Percentiles rank a stretch among this genome's conserved stretches.
These are phyloP conservation scores for Suillus weaverae DNA, from an alignment of 768 basidiomycete genomes.

Conservation along the genomic window DNA sequence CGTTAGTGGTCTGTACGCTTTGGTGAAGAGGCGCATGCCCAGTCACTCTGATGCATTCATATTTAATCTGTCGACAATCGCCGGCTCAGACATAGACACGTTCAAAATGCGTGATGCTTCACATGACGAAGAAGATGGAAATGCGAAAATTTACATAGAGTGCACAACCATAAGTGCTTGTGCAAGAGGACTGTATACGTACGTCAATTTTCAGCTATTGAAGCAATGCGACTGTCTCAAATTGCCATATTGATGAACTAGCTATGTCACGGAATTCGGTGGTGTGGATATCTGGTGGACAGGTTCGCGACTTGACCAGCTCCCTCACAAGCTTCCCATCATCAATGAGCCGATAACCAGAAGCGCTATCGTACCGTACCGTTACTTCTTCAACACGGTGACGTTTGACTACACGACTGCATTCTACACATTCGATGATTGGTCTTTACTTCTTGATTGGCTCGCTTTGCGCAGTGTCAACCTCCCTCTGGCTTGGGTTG, in stretches of 20 bases:
- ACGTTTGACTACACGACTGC: slow-evolving; percentile 42
- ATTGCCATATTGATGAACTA: slow-evolving; percentile 6
- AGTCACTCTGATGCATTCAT: slow-evolving; percentile 32
- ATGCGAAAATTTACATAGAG: slow-evolving; percentile 26
- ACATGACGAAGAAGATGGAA: slow-evolving; percentile 11
- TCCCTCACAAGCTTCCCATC: slow-evolving; percentile 30
- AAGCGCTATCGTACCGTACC: slow-evolving; percentile 37
- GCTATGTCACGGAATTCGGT: slow-evolving; percentile 38
- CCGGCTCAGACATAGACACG: slow-evolving; percentile 24
- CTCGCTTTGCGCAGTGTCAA: slow-evolving; percentile 42
- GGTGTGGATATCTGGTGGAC: slow-evolving; percentile 47
- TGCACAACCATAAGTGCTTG: slow-evolving; percentile 40
- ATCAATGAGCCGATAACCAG: slow-evolving; percentile 33
- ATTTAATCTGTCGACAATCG: slow-evolving; percentile 26
- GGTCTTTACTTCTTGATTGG: slow-evolving; percentile 43
- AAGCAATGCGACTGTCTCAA: background rate
- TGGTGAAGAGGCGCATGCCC: slow-evolving; percentile 38
- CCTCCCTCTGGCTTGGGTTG: slow-evolving; percentile 43
- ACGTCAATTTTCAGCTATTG: slow-evolving; percentile 11
- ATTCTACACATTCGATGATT: slow-evolving; percentile 41
- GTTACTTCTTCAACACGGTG: slow-evolving; percentile 45
- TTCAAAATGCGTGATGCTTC: slow-evolving; percentile 34
- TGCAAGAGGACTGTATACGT: slow-evolving; percentile 41
- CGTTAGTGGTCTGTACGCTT: slow-evolving; percentile 34
- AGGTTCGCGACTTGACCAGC: slow-evolving; percentile 36